Base-by-base conservation (phyloP, 306 rosid species). In the Herpetospermum pedunculosum region DNA sequence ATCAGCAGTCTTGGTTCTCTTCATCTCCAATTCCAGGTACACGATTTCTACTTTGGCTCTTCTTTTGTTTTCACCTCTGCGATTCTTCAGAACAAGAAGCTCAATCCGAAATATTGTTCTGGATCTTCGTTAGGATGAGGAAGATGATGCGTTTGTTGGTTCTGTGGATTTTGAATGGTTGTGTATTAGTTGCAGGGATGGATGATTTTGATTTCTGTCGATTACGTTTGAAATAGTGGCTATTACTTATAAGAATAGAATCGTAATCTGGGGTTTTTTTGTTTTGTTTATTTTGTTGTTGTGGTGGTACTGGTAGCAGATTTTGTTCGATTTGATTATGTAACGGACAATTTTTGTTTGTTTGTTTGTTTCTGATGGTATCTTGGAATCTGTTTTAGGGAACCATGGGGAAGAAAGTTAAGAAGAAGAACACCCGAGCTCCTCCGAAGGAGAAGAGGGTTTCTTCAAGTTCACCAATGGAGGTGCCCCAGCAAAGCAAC, bases 381-480 rank as follows among this genome's bases (percentile, higher is more conserved):
- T 58, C 6, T 58, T 2, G 11, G 40, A 58, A 72, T 50, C 49
- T 57, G 35, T 41, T 85, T 47, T 76, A 91, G 90, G 91, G 77
- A 78, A 50, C 79, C 34, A 91, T 95, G 99, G 97, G 87, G 81
- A 95, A 92, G 86, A 95, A 85, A 80, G 82, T 86, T 60, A 92
- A 88, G 88, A 95, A 85, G 87, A 95, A 87, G 82, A 59, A 57
- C 41, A 29, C 2, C 44, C 86, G 81, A 64, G 78, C 65, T 78
- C 69, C 87, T 76, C 78, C 38, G 28, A 95, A 88, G 84, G 92
- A 87, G 74, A 89, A 83, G 72, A 79, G 53, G 72, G 70, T 81
- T 74, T 77, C 83, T 43, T 29, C 83, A 6, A 75, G 57, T 68
- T 71, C 77, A 63, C 82, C 79, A 0, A 80, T 81, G 63, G 84